These are phyloP conservation scores for Penicillium maclennaniae DNA, from an alignment of 495 filamentous ascomycete species.

Conservation along the genomic window DNA sequence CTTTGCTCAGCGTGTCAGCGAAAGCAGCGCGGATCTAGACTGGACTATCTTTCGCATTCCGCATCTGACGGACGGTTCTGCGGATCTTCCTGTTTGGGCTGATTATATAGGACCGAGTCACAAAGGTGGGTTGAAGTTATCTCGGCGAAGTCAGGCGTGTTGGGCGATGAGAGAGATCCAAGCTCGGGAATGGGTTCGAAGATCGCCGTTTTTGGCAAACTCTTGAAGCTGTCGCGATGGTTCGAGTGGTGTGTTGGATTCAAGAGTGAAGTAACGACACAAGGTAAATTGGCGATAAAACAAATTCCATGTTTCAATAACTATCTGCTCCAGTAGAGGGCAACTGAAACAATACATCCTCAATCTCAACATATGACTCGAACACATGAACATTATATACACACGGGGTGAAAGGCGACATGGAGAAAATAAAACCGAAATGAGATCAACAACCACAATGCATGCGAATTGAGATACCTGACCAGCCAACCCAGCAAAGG, in stretches of 20 bases:
- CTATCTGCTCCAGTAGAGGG: slow-evolving; percentile 9
- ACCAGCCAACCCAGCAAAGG: background rate
- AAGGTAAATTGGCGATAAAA: background rate
- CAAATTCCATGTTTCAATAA: slow-evolving; percentile 14
- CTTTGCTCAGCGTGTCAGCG: background rate
- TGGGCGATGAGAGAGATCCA: background rate
- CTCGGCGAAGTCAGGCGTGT: background rate
- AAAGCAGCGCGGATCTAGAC: background rate
- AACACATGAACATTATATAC: slow-evolving; percentile 31
- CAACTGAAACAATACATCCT: slow-evolving; percentile 5
- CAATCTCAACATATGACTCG: slow-evolving; percentile 7
- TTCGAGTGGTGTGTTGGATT: background rate
- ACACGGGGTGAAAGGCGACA: slow-evolving; percentile 9
- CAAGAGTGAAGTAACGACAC: background rate
- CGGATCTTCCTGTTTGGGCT: background rate
- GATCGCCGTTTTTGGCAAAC: background rate
- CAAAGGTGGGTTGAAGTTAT: background rate
- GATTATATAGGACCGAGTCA: background rate
- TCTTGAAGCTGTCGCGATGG: background rate
- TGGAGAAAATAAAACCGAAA: slow-evolving; percentile 5
- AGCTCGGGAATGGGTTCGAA: background rate
- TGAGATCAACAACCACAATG: slow-evolving; percentile 9
- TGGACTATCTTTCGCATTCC: background rate
- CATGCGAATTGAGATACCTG: slow-evolving; percentile 4
- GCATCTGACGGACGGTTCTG: background rate